phyloP scores from a whole-genome alignment of 2,329 filamentous ascomycete species.

The Trichoderma koningii region DNA sequence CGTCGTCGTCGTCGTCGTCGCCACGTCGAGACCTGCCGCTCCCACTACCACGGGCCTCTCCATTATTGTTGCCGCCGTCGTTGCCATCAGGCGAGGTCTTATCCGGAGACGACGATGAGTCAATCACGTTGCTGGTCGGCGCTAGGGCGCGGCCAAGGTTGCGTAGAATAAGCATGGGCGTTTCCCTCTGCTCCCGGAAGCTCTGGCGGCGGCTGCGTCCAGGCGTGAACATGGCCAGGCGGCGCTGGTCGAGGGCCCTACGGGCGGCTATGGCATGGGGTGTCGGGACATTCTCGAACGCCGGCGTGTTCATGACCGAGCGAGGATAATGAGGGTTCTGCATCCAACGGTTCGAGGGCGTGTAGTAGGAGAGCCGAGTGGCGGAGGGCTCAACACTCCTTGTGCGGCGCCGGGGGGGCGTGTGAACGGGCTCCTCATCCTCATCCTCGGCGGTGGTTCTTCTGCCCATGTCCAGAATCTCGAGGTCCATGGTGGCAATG shows the following conservation, averaged over 20 bases:
- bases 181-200: constrained; percentile 57
- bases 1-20: constrained; percentile 49
- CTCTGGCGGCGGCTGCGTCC: constrained; percentile 61
- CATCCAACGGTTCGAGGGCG: constrained; percentile 45
- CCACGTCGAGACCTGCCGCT: constrained; percentile 34
- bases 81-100: constrained; percentile 40
- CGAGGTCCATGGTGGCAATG: constrained; percentile 10
- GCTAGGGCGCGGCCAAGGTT: constrained; percentile 58
- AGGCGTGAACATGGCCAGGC: constrained; percentile 62
- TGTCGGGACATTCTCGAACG: constrained; percentile 50
- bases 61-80: constrained; percentile 35
- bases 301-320: constrained; percentile 48
- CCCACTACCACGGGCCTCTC: constrained; percentile 37
- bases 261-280: constrained; percentile 64
- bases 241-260: constrained; percentile 59
- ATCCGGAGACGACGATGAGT: constrained; percentile 49
- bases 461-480: constrained; percentile 13
- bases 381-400: constrained; percentile 44
- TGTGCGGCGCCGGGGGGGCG: constrained; percentile 37
- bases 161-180: constrained; percentile 55
- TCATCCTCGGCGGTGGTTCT: neutral
- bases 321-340: constrained; percentile 41
- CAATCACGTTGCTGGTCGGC: constrained; percentile 48
- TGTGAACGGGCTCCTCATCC: constrained; percentile 24
- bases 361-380: constrained; percentile 45